phyloP scores from a whole-genome alignment of 2,329 filamentous ascomycete species.

The Diaporthe citriasiana region DNA sequence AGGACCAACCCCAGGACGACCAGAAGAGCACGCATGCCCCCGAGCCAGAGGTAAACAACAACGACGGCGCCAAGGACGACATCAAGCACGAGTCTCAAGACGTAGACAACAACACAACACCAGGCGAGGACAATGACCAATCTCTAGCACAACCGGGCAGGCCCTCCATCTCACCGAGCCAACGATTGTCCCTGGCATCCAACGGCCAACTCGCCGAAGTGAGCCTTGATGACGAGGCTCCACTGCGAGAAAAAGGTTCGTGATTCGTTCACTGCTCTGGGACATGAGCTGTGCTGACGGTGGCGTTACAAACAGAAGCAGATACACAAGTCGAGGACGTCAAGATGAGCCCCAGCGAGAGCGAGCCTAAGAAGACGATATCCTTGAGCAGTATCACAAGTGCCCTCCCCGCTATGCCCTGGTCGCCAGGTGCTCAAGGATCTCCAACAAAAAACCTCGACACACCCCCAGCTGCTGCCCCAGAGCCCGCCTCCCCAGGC shows the following conservation, averaged over 20 bases:
- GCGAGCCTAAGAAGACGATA: slow-evolving; percentile 69
- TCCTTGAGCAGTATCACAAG: slow-evolving; percentile 80
- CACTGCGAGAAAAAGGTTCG: slow-evolving; percentile 48
- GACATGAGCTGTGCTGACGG: slow-evolving; percentile 39
- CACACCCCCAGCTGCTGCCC: slow-evolving; percentile 48
- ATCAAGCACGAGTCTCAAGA: slow-evolving; percentile 48
- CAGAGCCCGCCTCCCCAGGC: slow-evolving; percentile 51
- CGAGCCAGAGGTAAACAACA: slow-evolving; percentile 47
- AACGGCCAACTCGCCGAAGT: slow-evolving; percentile 69
- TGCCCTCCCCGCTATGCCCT: slow-evolving; percentile 79
- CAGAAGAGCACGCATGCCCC: slow-evolving; percentile 9
- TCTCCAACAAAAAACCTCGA: slow-evolving; percentile 62
- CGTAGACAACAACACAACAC: slow-evolving; percentile 44
- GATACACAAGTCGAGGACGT: slow-evolving; percentile 45
- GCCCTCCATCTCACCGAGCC: slow-evolving; percentile 57
- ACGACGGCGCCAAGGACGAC: slow-evolving; percentile 53
- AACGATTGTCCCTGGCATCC: slow-evolving; percentile 61
- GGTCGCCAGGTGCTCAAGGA: slow-evolving; percentile 72
- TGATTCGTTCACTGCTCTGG: not conserved
- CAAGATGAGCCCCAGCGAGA: slow-evolving; percentile 55
- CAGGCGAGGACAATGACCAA: slow-evolving; percentile 40
- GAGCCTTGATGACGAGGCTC: slow-evolving; percentile 73
- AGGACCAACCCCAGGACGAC: slow-evolving; percentile 45
- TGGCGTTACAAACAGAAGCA: slow-evolving; percentile 4
- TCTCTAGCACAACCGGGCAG: slow-evolving; percentile 46